Conservation (phyloP, 2,329 filamentous ascomycete genomes). For the Apiospora marii region DNA sequence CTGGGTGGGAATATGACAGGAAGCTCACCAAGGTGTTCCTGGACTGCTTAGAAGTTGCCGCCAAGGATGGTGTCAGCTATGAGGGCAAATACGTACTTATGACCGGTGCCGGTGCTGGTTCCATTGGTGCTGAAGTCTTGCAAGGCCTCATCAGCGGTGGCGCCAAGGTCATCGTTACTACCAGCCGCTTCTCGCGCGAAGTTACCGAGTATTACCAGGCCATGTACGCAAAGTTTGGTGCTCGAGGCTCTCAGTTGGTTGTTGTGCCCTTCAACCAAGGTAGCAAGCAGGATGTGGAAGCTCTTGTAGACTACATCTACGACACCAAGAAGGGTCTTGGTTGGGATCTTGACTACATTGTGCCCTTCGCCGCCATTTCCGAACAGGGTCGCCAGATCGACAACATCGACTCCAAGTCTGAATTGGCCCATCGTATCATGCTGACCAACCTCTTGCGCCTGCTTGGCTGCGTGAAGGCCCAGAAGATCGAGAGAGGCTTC, state of each 20-base stretch:
- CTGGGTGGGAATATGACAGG: constrained; percentile 99
- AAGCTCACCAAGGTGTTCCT: constrained; percentile 94
- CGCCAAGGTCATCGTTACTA: constrained; percentile 96
- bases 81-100: constrained; percentile 95
- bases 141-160: constrained; percentile 96
- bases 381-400: constrained; percentile 99
- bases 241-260: constrained; percentile 92
- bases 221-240: constrained; percentile 95
- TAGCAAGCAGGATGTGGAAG: constrained; percentile 97
- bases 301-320: constrained; percentile 94
- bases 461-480: constrained; percentile 86
- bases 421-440: constrained; percentile 99
- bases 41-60: constrained; percentile 88
- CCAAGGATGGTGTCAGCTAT: constrained; percentile 87
- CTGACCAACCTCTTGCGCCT: constrained; percentile 94
- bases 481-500: constrained; percentile 87
- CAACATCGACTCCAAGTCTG: constrained; percentile 94
- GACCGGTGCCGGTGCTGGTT: constrained; percentile 97
- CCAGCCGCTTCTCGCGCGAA: constrained; percentile 93
- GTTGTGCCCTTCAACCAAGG: constrained; percentile 99
- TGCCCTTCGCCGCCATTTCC: constrained; percentile 96
- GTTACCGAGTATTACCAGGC: constrained; percentile 99
- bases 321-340: constrained; percentile 95
- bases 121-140: constrained; percentile 95
- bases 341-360: constrained; percentile 96